Percentiles rank a stretch among this genome's conserved stretches.
phyloP scores from a whole-genome alignment of 768 basidiomycete genomes.

The Lentinula aciculospora region DNA sequence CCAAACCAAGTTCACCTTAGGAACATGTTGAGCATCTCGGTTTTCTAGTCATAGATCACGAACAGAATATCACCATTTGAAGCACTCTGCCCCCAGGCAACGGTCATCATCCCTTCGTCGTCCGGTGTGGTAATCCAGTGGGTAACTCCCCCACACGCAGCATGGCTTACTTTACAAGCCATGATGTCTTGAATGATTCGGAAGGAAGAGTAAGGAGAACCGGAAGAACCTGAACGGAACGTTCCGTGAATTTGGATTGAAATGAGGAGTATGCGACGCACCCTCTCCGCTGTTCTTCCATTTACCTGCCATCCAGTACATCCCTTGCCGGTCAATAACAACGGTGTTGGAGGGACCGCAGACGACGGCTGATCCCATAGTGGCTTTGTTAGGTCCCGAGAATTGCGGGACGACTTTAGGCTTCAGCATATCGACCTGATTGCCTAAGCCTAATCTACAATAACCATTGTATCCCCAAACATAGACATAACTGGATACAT shows the following conservation, averaged over 20 bases:
- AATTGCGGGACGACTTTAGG: conserved; percentile 89
- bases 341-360: conserved; percentile 85
- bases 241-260: conserved; percentile 3
- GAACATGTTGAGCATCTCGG: not conserved
- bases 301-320: conserved; percentile 88
- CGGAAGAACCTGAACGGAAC: conserved; percentile 62
- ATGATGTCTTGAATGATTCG: conserved; percentile 83
- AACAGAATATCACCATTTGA: conserved; percentile 49
- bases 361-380: conserved; percentile 50
- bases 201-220: conserved; percentile 85
- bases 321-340: conserved; percentile 77
- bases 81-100: conserved; percentile 85
- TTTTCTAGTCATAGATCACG: not conserved
- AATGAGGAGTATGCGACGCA: conserved; percentile 16
- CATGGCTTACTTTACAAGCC: conserved; percentile 72
- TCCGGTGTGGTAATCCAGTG: conserved; percentile 79
- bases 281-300: conserved; percentile 98
- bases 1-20: conserved; percentile 74
- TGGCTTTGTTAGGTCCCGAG: conserved; percentile 59
- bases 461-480: conserved; percentile 82
- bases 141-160: conserved; percentile 81
- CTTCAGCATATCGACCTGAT: conserved; percentile 73
- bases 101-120: conserved; percentile 75
- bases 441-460: conserved; percentile 83
- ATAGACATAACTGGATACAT: not conserved